phyloP scores from a whole-genome alignment of 2,329 filamentous ascomycete genomes.

The Orbilia quercus region DNA sequence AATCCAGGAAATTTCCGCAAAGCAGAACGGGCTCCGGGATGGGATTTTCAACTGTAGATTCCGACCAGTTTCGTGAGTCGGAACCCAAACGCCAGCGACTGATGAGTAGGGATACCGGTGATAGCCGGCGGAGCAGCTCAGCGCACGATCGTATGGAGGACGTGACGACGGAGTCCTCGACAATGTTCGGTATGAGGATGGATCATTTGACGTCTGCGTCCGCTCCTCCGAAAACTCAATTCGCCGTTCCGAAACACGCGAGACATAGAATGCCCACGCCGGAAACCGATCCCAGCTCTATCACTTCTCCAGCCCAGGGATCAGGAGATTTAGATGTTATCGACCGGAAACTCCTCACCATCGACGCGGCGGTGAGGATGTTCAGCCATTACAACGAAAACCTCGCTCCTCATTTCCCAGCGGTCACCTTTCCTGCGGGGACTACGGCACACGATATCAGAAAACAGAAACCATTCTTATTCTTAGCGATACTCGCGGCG shows the following conservation, averaged over 20 bases:
- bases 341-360: constrained; percentile 67
- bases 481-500: constrained; percentile 59
- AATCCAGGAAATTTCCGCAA: constrained; percentile 36
- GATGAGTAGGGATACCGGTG: constrained; percentile 51
- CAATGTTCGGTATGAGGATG: constrained; percentile 46
- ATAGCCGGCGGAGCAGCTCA: constrained; percentile 61
- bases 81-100: constrained; percentile 56
- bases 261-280: constrained; percentile 58
- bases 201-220: constrained; percentile 47
- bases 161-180: constrained; percentile 75
- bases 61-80: constrained; percentile 52
- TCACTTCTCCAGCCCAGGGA: constrained; percentile 55
- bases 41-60: constrained; percentile 9
- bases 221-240: constrained; percentile 52
- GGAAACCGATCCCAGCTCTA: constrained; percentile 55
- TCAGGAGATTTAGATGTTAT: constrained; percentile 64
- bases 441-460: constrained; percentile 58
- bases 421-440: constrained; percentile 58
- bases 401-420: constrained; percentile 59
- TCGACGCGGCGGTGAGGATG: constrained; percentile 67
- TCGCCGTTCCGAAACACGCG: constrained; percentile 57
- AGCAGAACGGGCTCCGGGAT: constrained; percentile 31
- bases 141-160: constrained; percentile 77
- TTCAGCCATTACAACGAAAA: constrained; percentile 59
- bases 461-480: constrained; percentile 59